Base-by-base conservation (phyloP, 768 basidiomycete species). In the Cyathus striatus region DNA sequence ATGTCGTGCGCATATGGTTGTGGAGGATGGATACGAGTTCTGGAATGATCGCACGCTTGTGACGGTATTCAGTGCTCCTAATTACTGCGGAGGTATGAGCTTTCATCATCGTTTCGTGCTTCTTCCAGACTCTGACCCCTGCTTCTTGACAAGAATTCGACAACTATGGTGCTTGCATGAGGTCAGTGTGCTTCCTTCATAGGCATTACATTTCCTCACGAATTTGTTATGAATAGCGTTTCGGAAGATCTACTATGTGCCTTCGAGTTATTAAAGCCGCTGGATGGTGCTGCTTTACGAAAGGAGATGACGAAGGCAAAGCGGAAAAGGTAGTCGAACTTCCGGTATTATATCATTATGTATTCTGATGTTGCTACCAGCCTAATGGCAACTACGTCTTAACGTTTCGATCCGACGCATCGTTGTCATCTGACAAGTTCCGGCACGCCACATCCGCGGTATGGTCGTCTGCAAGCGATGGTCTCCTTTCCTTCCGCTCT, bases 281-380 rank as follows among this genome's bases (percentile, higher is more conserved):
- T 97, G 52, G 93, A 97, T 56, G 90, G 90, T 6, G 86, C 92
- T 20, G 94, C 93, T 22, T 67, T 97, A 52, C 86, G 92, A 52
- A 97, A 97, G 65, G 94, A 97, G 64, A 96, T 97, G 93, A 94
- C 90, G 32, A 96, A 96, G 67, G 90, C 90, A 40, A 96, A 95
- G 68, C 88, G 94, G 75, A 96, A 96, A 77, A 95, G 91, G 91
- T 89, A 35, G 6, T n/a, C n/a, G 40, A 30, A 36, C 35, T 40
- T 39, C 27, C 13, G n/a, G 38, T 30, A 20, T 22, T 18, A 32
- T 26, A 24, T 17, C n/a, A 22, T 38, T 38, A 26, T 41, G 41
- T 41, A 41, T 25, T 43, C 39, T 54, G 30, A 53, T 41, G 16
- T 46, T 24, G 40, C 52, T 40, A 42, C 20, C 46, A 68, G 64